phyloP scores from a whole-genome alignment of 148 eudicot species.

The Oxyria digyna region DNA sequence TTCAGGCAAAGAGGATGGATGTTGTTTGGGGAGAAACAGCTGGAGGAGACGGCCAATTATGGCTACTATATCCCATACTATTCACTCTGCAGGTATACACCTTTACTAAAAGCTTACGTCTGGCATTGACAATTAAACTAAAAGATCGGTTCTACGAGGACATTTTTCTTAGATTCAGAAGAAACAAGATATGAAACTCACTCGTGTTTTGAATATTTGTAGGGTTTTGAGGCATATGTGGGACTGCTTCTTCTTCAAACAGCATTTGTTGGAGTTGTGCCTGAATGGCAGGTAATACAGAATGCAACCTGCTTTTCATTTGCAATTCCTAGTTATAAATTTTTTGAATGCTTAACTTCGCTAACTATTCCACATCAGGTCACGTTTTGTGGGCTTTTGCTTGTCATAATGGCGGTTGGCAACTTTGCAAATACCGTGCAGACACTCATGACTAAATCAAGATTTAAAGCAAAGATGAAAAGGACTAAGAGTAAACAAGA shows the following conservation, averaged over 20 bases:
- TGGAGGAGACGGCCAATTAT: conserved; percentile 38
- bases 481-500: conserved; percentile 27
- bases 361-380: conserved; percentile 16
- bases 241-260: conserved; percentile 31
- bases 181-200: background rate
- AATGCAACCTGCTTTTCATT: background rate
- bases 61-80: conserved; percentile 35
- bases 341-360: background rate
- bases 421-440: conserved; percentile 35
- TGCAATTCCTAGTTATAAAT: background rate
- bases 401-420: conserved; percentile 40
- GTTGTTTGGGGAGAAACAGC: conserved; percentile 48
- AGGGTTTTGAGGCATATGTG: conserved; percentile 52
- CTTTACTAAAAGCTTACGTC: background rate
- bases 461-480: conserved; percentile 47
- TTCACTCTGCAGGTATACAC: conserved; percentile 38
- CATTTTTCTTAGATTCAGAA: too few relatives aligned
- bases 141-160: background rate
- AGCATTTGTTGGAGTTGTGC: conserved; percentile 35
- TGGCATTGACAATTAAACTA: background rate
- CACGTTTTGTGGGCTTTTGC: conserved; percentile 32
- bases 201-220: background rate
- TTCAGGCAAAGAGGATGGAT: conserved; percentile 50
- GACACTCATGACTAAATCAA: conserved; percentile 30
- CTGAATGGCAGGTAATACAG: conserved; percentile 40